phyloP scores from a whole-genome alignment of 352 stramenopile genomes.

The Pythium sp. region DNA sequence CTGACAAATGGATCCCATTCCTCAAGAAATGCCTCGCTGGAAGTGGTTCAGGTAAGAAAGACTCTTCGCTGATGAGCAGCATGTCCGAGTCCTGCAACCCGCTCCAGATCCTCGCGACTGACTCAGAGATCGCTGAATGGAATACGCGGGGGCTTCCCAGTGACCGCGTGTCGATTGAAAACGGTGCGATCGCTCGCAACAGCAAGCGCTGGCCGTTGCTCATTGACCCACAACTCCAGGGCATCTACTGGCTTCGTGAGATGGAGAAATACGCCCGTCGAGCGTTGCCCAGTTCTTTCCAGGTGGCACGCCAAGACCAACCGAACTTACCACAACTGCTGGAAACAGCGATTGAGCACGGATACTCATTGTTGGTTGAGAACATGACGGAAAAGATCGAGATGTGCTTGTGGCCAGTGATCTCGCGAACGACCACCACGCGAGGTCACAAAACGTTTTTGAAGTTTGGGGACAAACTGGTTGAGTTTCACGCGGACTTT shows the following conservation, averaged over 20 bases:
- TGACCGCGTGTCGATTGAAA: slow-evolving; percentile 89
- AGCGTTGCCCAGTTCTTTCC: slow-evolving; percentile 37
- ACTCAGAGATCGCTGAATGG: slow-evolving; percentile 85
- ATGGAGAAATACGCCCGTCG: slow-evolving; percentile 73
- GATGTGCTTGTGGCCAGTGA: slow-evolving; percentile 81
- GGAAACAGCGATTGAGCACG: slow-evolving; percentile 78
- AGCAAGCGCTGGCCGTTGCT: slow-evolving; percentile 85
- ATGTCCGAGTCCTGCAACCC: slow-evolving; percentile 49
- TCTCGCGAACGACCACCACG: slow-evolving; percentile 67
- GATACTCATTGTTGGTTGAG: slow-evolving; percentile 81
- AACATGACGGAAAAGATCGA: slow-evolving; percentile 89
- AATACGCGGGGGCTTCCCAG: slow-evolving; percentile 81
- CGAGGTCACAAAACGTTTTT: slow-evolving; percentile 73
- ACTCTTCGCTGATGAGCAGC: slow-evolving; percentile 17
- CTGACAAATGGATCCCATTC: slow-evolving; percentile 86
- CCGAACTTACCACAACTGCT: slow-evolving; percentile 70
- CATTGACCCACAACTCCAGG: slow-evolving; percentile 90
- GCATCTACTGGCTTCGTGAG: slow-evolving; percentile 85
- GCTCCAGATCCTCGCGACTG: slow-evolving; percentile 65
- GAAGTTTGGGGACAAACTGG: slow-evolving; percentile 85
- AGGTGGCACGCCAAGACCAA: slow-evolving; percentile 84
- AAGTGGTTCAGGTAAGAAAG: slow-evolving; percentile 17
- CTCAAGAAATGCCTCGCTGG: slow-evolving; percentile 53
- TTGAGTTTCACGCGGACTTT: slow-evolving; percentile 83
- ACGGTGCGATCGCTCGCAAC: slow-evolving; percentile 83